Evolutionary conservation across 2,329 filamentous ascomycete genomes (phyloP).

Genomic region (Hortaea sp.): DNA sequence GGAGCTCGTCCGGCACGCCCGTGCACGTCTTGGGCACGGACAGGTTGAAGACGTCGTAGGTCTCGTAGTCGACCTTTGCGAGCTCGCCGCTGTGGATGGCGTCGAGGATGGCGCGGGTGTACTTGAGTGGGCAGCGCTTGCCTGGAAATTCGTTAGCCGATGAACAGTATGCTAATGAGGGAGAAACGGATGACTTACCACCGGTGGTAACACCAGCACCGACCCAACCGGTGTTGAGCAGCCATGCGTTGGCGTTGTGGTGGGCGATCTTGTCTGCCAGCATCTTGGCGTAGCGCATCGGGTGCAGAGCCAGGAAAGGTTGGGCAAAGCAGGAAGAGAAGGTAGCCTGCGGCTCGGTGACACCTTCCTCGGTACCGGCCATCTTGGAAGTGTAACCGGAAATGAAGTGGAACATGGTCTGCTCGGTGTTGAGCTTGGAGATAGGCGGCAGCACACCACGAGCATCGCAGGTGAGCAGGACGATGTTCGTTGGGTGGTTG

Average conservation of each 20-base stretch:
- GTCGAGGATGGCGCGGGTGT: conserved; percentile 96
- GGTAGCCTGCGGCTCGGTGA: conserved; percentile 94
- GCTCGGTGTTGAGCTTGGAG: conserved; percentile 85
- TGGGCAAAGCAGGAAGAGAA: conserved; percentile 99
- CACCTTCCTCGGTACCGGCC: conserved; percentile 95
- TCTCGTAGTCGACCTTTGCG: conserved; percentile 86
- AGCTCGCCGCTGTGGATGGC: conserved; percentile 96
- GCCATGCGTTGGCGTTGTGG: conserved; percentile 94
- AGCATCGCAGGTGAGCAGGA: conserved; percentile 95
- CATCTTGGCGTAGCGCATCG: conserved; percentile 99
- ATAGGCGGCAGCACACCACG: conserved; percentile 95
- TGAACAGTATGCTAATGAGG: too few species aligned
- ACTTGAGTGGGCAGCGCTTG: conserved; percentile 95
- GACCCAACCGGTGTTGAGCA: conserved; percentile 97
- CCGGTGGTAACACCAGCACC: conserved; percentile 73
- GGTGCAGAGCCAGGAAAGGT: conserved; percentile 96
- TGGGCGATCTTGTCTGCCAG: conserved; percentile 93
- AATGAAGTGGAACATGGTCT: conserved; percentile 99
- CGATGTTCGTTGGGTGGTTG: conserved; percentile 91
- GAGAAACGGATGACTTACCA: not conserved
- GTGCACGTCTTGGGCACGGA: conserved; percentile 87
- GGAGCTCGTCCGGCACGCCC: conserved; percentile 77
- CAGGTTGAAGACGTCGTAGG: conserved; percentile 93
- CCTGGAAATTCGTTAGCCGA: not conserved
- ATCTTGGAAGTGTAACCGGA: conserved; percentile 99